Evolutionary conservation across 768 basidiomycete species (phyloP).

Genomic region (Leccinum aurantiacum): DNA sequence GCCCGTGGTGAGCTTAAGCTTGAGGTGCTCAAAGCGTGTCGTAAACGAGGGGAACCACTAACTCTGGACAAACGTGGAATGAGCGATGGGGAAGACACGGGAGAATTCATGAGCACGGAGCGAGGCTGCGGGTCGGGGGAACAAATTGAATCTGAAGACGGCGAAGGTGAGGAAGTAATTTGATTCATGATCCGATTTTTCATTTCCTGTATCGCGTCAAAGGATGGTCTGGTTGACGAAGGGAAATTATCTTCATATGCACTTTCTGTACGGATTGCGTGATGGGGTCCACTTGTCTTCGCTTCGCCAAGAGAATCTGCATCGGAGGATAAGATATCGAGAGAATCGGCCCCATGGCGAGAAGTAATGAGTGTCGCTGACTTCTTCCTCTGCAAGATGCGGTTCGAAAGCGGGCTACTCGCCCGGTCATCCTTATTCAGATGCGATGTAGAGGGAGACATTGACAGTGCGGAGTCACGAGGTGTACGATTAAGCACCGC

Average conservation of each 20-base stretch:
- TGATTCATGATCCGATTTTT: slow-evolving; percentile 53
- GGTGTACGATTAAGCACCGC: slow-evolving; percentile 39
- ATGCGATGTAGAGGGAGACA: slow-evolving; percentile 24
- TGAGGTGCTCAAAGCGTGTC: slow-evolving; percentile 29
- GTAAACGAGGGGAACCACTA: slow-evolving; percentile 28
- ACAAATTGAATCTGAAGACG: slow-evolving; percentile 17
- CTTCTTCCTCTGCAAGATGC: slow-evolving; percentile 20
- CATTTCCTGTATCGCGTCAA: slow-evolving; percentile 62
- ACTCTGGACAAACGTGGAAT: slow-evolving; percentile 31
- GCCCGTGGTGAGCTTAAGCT: slow-evolving; percentile 27
- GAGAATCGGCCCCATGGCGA: slow-evolving; percentile 2
- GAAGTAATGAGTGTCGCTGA: slow-evolving; percentile 13
- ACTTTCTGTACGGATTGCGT: slow-evolving; percentile 9
- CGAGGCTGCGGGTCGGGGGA: slow-evolving; percentile 16
- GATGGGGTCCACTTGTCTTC: slow-evolving; percentile 11
- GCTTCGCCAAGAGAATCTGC: slow-evolving; percentile 13
- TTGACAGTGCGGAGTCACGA: slow-evolving; percentile 29
- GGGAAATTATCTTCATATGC: slow-evolving; percentile 13
- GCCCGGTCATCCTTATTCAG: slow-evolving; percentile 19
- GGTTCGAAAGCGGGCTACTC: slow-evolving; percentile 32
- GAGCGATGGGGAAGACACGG: slow-evolving; percentile 19
- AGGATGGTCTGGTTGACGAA: slow-evolving; percentile 32
- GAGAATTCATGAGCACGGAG: slow-evolving; percentile 12
- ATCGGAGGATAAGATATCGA: slow-evolving; percentile 4
- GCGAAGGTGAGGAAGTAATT: slow-evolving; percentile 26